phyloP scores from a whole-genome alignment of 768 basidiomycete species.

The Hortiboletus campestris region DNA sequence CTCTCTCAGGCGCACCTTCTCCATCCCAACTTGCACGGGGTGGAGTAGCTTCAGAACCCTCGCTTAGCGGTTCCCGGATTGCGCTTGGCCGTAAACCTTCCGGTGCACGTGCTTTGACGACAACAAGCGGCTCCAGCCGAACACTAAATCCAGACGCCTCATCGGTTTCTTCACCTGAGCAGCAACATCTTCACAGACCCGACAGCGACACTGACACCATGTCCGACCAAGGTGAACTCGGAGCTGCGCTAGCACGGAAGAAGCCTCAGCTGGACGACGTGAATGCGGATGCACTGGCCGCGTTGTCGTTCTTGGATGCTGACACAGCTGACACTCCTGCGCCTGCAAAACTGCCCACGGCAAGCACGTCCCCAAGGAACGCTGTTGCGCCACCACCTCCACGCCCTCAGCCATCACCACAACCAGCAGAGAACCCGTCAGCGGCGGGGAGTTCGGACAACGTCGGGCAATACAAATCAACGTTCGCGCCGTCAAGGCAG shows the following conservation, averaged over 20 bases:
- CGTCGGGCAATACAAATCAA: constrained; percentile 63
- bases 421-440: constrained; percentile 34
- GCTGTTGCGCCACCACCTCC: constrained; percentile 23
- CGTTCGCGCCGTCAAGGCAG: constrained; percentile 83
- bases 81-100: constrained; percentile 67
- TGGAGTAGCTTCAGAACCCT: constrained; percentile 31
- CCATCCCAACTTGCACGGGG: constrained; percentile 20
- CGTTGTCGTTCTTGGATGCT: constrained; percentile 69
- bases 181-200: constrained; percentile 24
- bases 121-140: constrained; percentile 33
- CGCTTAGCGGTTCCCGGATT: constrained; percentile 38
- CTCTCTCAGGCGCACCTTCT: constrained; percentile 24
- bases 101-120: constrained; percentile 70
- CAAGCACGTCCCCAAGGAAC: constrained; percentile 3
- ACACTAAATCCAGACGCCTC: constrained; percentile 34
- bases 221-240: constrained; percentile 22
- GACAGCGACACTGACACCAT: constrained; percentile 36
- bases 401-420: constrained; percentile 27
- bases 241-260: constrained; percentile 5
- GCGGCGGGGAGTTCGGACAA: constrained; percentile 27
- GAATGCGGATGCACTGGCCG: constrained; percentile 73
- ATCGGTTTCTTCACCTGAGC: constrained; percentile 40
- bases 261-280: constrained; percentile 42
- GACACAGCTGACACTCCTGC: constrained; percentile 21
- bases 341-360: constrained; percentile 12